Percentiles rank a stretch among this genome's conserved stretches.
These are phyloP conservation scores for Larix kaempferi DNA, from an alignment of 75 land plant species.

Conservation along the genomic window DNA sequence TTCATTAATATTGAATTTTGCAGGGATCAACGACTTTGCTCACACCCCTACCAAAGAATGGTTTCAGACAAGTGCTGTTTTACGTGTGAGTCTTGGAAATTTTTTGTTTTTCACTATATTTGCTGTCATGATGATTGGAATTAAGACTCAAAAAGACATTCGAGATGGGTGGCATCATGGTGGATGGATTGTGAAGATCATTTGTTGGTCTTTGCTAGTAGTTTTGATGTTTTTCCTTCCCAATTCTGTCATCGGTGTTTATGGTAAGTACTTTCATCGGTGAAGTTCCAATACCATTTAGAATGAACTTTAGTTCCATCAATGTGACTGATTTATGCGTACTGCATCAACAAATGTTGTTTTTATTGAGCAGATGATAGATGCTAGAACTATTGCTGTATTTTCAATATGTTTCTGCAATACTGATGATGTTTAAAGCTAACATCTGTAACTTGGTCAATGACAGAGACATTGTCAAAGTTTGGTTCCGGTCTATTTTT, in stretches of 20 bases:
- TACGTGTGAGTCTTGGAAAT: slow-evolving; percentile 95
- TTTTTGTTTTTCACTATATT: slow-evolving; percentile 82
- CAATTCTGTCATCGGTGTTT: slow-evolving; percentile 78
- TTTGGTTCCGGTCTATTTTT: slow-evolving; percentile 88
- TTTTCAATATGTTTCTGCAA: not conserved
- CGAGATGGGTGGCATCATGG: slow-evolving; percentile 95
- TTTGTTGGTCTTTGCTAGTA: slow-evolving; percentile 71
- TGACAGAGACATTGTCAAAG: slow-evolving; percentile 65
- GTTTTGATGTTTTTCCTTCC: slow-evolving; percentile 94
- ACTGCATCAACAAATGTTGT: not conserved
- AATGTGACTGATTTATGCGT: not conserved
- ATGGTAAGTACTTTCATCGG: slow-evolving; percentile 49
- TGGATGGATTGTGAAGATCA: slow-evolving; percentile 95
- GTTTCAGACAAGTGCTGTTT: slow-evolving; percentile 95
- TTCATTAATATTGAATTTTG: slow-evolving; percentile 8
- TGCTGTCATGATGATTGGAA: slow-evolving; percentile 83
- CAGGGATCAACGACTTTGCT: slow-evolving; percentile 96
- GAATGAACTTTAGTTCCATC: not conserved
- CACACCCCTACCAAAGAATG: slow-evolving; percentile 86
- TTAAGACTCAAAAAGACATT: slow-evolving; percentile 89
- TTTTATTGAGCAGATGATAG: not conserved
- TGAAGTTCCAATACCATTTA: not conserved
- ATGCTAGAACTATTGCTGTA: not conserved
- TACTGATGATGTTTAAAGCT: not conserved
- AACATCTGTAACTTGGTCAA: slow-evolving; percentile 1